Base-by-base conservation (phyloP, 306 rosid species). In the Castanea sativa region DNA sequence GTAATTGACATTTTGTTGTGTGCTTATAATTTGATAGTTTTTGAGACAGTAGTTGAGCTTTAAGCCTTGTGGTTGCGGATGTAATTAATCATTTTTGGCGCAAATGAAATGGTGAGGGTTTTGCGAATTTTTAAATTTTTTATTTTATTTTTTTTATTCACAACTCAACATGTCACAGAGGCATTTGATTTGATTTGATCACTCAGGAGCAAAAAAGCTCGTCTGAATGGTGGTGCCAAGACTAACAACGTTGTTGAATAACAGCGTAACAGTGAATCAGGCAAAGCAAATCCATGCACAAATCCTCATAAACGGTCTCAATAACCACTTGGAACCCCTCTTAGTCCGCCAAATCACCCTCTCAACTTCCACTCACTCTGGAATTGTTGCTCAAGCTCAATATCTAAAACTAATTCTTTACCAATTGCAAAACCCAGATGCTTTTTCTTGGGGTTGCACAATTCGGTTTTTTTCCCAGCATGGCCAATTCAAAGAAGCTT, bases 391-490 rank as follows among this genome's bases (percentile, higher is more conserved):
- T 60, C 81, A 59, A 16, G 82, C 90, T 60, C 81, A 59, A 16
- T 91, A 91, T 73, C 82, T 86, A 43, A 75, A 70, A 21, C 74
- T 9, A 64, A 67, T 91, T 76, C 89, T 91, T 75, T 85, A 67
- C 70, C 86, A 78, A 59, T 35, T 83, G 68, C 82, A 49, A 55
- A 82, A 76, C 82, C 98, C 92, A 38, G 92, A 93, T 82, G 83
- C 86, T 15, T 86, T 86, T 76, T 83, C 90, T 10, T 91, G 96
- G 94, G 87, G 91, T 64, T 89, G 91, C 77, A 79, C 89, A 55
- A 86, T 93, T 76, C 91, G 97, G 6, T 91, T 88, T 81, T 83
- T 90, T 76, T 88, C 97, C 77, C 88, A 75, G 71, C 86, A 93
- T 60, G 87, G 90, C 76, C 90, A 79, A 23, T 93, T 88, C 78